Conservation (phyloP, 2,329 filamentous ascomycete species). For the Chaetoscypha palmicola region DNA sequence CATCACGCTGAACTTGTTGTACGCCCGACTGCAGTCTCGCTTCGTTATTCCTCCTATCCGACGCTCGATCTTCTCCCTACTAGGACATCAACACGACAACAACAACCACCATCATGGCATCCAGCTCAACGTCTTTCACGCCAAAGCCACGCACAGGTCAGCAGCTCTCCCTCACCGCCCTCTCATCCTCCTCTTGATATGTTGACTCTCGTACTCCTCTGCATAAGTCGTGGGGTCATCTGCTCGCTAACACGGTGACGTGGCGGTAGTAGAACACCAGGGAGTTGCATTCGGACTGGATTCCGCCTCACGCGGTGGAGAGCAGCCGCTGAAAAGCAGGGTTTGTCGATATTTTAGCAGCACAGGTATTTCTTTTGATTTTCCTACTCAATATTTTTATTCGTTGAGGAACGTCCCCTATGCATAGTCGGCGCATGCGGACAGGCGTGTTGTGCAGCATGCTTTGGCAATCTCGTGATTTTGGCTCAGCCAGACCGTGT, state of each 20-base stretch:
- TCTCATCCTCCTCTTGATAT: background rate
- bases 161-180: constrained; percentile 4
- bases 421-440: constrained; percentile 15
- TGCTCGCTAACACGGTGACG: constrained; percentile 9
- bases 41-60: background rate
- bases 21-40: background rate
- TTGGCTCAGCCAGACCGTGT: constrained; percentile 10
- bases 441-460: constrained; percentile 26
- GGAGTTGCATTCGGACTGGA: constrained; percentile 20
- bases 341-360: constrained; percentile 28
- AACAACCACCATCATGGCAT: constrained; percentile 1
- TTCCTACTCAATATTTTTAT: constrained; percentile 26
- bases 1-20: background rate
- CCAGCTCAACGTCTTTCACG: background rate
- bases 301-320: constrained; percentile 20
- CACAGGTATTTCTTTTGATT: constrained; percentile 22
- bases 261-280: constrained; percentile 15
- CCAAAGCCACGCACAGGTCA: constrained; percentile 1
- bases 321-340: constrained; percentile 20
- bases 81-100: background rate
- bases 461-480: constrained; percentile 25
- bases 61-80: background rate
- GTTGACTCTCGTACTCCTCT: constrained; percentile 6
- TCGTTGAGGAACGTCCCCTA: constrained; percentile 16
- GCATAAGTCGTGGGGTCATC: constrained; percentile 19